Percentiles rank a stretch among this genome's conserved stretches.
Conservation (phyloP, 2,329 filamentous ascomycete species). For the Sclerotinia trifoliorum region DNA sequence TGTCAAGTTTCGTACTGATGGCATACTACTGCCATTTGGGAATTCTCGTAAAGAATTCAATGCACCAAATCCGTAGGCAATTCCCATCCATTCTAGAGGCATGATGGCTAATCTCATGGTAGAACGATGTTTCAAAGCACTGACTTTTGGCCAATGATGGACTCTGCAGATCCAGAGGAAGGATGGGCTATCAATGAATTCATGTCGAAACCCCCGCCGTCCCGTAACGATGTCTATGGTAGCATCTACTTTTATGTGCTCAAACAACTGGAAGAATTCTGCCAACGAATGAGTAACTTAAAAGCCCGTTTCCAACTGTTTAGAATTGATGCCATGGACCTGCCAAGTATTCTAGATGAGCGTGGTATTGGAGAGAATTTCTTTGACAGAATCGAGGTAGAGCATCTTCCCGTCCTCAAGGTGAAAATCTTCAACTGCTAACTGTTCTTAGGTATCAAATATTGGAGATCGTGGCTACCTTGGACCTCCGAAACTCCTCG, state of each 20-base stretch:
- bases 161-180: constrained; percentile 41
- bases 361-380: neutral
- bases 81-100: neutral
- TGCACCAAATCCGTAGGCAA: constrained; percentile 45
- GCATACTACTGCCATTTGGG: constrained; percentile 45
- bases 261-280: constrained; percentile 6
- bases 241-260: constrained; percentile 16
- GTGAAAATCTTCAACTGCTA: neutral
- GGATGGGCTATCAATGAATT: constrained; percentile 39
- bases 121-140: constrained; percentile 42
- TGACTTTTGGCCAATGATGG: constrained; percentile 42
- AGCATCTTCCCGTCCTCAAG: neutral
- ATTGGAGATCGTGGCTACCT: constrained; percentile 19
- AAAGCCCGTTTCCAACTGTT: constrained; percentile 7
- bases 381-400: constrained; percentile 21
- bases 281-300: neutral
- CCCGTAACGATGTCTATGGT: constrained; percentile 20
- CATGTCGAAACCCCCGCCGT: constrained; percentile 1
- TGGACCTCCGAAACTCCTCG: neutral
- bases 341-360: neutral
- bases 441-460: constrained; percentile 16
- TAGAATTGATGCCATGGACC: constrained; percentile 7
- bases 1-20: constrained; percentile 41
- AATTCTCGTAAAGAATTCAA: constrained; percentile 38
- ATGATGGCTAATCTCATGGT: neutral